A percentile compares a stretch with the other conserved stretches of the same genome.
Evolutionary conservation across 2,329 filamentous ascomycete genomes (phyloP).

Genomic region (Stachybotrys echinatus): DNA sequence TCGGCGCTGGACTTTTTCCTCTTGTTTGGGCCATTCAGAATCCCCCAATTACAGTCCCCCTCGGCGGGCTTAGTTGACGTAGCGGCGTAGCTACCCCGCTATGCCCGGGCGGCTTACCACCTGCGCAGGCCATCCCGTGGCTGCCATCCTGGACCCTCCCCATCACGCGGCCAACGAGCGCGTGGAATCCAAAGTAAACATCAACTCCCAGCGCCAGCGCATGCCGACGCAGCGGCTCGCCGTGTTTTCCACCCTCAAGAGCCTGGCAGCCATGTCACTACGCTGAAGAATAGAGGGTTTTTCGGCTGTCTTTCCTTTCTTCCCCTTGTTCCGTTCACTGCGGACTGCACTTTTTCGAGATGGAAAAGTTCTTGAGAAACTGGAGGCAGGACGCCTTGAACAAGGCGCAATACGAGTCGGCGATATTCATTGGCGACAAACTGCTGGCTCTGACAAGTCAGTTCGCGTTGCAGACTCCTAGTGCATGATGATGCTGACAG

Average conservation of each 20-base stretch:
- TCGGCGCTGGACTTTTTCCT: constrained; percentile 12
- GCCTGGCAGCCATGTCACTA: not conserved
- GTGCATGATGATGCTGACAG: constrained; percentile 3
- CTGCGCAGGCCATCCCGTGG: not conserved
- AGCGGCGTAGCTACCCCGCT: constrained; percentile 20
- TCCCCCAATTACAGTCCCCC: constrained; percentile 2
- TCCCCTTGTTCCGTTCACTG: not conserved
- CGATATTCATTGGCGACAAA: constrained; percentile 97
- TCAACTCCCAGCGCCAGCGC: not conserved
- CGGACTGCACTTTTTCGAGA: constrained; percentile 27
- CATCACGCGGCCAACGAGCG: not conserved
- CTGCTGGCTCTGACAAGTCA: constrained; percentile 86
- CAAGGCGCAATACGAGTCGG: constrained; percentile 93
- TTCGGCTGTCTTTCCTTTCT: not conserved
- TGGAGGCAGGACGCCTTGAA: constrained; percentile 96
- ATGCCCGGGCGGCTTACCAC: constrained; percentile 4
- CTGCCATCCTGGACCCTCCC: not conserved
- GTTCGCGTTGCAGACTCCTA: constrained; percentile 19
- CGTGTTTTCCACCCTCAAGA: not conserved
- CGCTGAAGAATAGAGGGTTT: not conserved
- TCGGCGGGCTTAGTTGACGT: constrained; percentile 4
- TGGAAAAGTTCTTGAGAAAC: constrained; percentile 90
- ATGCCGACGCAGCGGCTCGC: not conserved
- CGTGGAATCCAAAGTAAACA: not conserved
- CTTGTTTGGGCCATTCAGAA: not conserved